phyloP scores from a whole-genome alignment of 352 stramenopile species.

The Phytopythium helicoides region DNA sequence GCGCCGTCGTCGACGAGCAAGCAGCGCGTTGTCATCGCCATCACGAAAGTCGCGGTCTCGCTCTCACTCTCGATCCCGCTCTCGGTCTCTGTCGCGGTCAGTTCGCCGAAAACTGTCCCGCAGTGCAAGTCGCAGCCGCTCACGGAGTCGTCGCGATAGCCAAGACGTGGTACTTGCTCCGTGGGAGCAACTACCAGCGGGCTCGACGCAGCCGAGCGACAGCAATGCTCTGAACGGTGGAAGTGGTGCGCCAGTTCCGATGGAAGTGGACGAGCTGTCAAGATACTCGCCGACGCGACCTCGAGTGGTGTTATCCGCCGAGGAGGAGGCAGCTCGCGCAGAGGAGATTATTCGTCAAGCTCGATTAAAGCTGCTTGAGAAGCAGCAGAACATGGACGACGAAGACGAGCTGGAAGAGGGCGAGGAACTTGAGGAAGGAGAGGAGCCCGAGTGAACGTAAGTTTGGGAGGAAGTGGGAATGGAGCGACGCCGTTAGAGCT shows the following conservation, averaged over 20 bases:
- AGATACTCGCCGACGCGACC: constrained; percentile 16
- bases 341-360: constrained; percentile 75
- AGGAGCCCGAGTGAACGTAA: constrained; percentile 23
- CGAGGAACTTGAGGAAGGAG: constrained; percentile 46
- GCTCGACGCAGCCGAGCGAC: neutral
- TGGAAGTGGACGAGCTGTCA: constrained; percentile 3
- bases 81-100: constrained; percentile 20
- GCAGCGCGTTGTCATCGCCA: constrained; percentile 18
- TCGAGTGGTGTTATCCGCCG: constrained; percentile 22
- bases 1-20: constrained; percentile 25
- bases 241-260: neutral
- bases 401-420: constrained; percentile 64
- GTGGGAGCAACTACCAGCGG: neutral
- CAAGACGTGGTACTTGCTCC: neutral
- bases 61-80: constrained; percentile 30
- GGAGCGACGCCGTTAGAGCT: neutral
- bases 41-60: constrained; percentile 35
- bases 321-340: constrained; percentile 48
- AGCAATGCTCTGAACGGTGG: neutral
- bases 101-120: constrained; percentile 14
- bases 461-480: constrained; percentile 10
- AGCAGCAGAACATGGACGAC: constrained; percentile 22
- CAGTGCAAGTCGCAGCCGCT: constrained; percentile 27
- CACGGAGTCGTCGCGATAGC: constrained; percentile 13
- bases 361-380: constrained; percentile 50